These are phyloP conservation scores for Aspergillus thermomutatus DNA, from an alignment of 2,329 filamentous ascomycete genomes.

Conservation along the genomic window DNA sequence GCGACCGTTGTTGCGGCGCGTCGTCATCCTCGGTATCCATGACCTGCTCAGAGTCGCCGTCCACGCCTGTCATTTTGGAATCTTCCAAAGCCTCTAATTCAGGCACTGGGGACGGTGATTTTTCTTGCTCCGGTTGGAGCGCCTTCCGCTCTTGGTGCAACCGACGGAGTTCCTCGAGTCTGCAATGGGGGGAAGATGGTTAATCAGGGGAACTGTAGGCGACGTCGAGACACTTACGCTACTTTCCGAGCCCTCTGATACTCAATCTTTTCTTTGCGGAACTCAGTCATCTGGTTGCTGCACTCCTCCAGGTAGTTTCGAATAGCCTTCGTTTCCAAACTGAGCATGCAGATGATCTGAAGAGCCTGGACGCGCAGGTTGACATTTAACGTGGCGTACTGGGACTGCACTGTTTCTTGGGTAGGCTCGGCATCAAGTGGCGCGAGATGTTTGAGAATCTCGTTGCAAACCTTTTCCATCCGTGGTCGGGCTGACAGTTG, in stretches of 20 bases:
- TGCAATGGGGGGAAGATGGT: slow-evolving; percentile 11
- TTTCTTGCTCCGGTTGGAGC: slow-evolving; percentile 45
- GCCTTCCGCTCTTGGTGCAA: slow-evolving; percentile 47
- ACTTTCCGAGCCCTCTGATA: slow-evolving; percentile 74
- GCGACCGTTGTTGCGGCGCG: slow-evolving; percentile 52
- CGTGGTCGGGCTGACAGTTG: slow-evolving; percentile 76
- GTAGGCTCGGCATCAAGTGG: slow-evolving; percentile 73
- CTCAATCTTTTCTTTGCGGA: slow-evolving; percentile 94
- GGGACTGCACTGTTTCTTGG: slow-evolving; percentile 66
- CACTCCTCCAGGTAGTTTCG: slow-evolving; percentile 88
- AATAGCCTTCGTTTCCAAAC: slow-evolving; percentile 79
- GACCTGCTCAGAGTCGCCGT: slow-evolving; percentile 62
- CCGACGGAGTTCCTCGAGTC: slow-evolving; percentile 44
- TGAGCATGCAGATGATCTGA: slow-evolving; percentile 82
- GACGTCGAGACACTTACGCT: slow-evolving; percentile 43
- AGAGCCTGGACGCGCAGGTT: slow-evolving; percentile 78
- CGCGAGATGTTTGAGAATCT: slow-evolving; percentile 75
- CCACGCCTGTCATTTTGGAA: slow-evolving; percentile 41
- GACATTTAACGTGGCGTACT: slow-evolving; percentile 74
- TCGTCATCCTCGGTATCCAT: slow-evolving; percentile 70
- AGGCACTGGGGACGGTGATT: slow-evolving; percentile 41
- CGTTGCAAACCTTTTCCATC: slow-evolving; percentile 69
- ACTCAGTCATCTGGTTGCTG: slow-evolving; percentile 88
- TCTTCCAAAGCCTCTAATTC: slow-evolving; percentile 41
- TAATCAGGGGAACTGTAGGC: neutral